Base-by-base conservation (phyloP, 2,329 filamentous ascomycete genomes). In the Fusarium kyushuense region DNA sequence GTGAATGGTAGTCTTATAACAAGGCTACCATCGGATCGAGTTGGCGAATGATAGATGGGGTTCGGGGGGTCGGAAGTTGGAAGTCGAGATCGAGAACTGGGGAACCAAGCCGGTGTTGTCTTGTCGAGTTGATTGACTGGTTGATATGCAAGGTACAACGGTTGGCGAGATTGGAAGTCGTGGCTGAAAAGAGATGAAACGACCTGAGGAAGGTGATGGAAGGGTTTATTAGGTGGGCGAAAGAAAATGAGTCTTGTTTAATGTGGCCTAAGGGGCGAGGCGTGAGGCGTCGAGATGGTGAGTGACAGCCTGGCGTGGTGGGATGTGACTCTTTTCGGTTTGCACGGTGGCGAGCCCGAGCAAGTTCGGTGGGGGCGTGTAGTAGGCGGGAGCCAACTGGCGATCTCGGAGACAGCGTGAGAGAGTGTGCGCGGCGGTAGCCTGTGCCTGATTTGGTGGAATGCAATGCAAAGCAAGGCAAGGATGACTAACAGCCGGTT, bases 321-420 rank as follows among this genome's bases (percentile, higher is more conserved):
- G 71, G 64, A 71, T 79, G 77, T 79, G 78, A 79, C 78, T 79
- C 78, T 74, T 77, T 70, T 64, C 59, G 61, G 47, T 64, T 59
- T 74, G 72, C 74, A 78, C 75, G 77, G 78, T 76, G 76, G 77
- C 76, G 72, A 77, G 75, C 75, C 75, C 70, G 74, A 74, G 60
- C 69, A 71, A 74, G 72, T 74, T 64, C 73, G 72, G 75, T 70
- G 73, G 65, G 62, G 71, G 71, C 65, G 69, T 62, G 64, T 65
- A 59, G 66, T 69, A 74, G 71, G 74, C 75, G 74, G 73, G 72
- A 71, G 72, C 72, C 71, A 72, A 69, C 64, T 78, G 78, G 77
- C 78, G 78, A 79, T 75, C 77, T 79, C 78, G 79, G 78, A 79
- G 76, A 72, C 61, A 69, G 73, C 74, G 75, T 74, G 78, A 78